These are phyloP conservation scores for Benincasa hispida DNA, from an alignment of 306 rosid genomes.

Conservation along the genomic window DNA sequence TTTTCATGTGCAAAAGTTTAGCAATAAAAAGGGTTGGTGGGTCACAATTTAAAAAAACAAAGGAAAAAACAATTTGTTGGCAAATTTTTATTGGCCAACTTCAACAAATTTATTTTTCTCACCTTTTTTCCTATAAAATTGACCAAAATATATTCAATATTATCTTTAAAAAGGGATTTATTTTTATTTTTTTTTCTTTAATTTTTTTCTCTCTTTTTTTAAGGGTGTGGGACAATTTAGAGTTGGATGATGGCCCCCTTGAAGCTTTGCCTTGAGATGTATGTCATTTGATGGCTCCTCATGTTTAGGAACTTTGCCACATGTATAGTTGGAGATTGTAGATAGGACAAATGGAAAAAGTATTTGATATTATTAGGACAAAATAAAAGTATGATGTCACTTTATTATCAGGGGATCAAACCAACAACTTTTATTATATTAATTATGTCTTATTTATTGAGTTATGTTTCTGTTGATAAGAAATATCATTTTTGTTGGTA, in stretches of 20 bases:
- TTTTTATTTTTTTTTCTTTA: background rate
- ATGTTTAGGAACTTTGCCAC: constrained; percentile 6
- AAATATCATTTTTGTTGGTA: no score
- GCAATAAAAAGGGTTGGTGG: background rate
- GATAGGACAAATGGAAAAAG: background rate
- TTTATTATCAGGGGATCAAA: background rate
- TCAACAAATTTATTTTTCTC: background rate
- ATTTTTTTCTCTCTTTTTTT: background rate
- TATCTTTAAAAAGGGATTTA: background rate
- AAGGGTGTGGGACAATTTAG: background rate
- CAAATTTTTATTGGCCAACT: background rate
- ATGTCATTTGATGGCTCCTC: constrained; percentile 7
- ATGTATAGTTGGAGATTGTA: background rate
- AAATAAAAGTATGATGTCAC: background rate
- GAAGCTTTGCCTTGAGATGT: constrained; percentile 7
- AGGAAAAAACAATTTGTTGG: background rate
- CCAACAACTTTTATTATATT: no score
- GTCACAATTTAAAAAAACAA: background rate
- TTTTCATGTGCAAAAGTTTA: background rate
- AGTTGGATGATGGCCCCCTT: background rate
- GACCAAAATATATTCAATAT: background rate
- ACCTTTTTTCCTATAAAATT: background rate
- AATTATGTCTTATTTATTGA: no score
- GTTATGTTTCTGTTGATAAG: no score
- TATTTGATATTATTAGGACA: background rate